phyloP scores from a whole-genome alignment of 1,139 yeast species.

The Diutina sp. region DNA sequence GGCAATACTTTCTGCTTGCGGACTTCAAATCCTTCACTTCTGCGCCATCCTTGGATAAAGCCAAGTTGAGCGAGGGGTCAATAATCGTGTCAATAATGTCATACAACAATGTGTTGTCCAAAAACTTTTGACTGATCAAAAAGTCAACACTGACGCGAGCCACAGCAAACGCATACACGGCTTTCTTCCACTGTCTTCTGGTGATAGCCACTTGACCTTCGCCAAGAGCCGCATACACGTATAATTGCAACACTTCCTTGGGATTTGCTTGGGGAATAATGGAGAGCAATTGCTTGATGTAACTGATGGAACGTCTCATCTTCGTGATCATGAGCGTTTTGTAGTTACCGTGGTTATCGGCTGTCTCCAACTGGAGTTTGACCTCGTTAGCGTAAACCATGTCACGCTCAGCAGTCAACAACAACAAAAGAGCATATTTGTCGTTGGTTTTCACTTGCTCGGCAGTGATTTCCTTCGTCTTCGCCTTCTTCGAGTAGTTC shows the following conservation, averaged over 20 bases:
- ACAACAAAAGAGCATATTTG: slow-evolving; percentile 33
- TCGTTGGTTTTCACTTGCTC: slow-evolving; percentile 36
- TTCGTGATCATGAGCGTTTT: slow-evolving; percentile 51
- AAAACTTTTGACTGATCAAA: slow-evolving; percentile 9
- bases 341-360: slow-evolving; percentile 24
- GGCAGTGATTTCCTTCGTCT: slow-evolving; percentile 24
- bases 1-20: slow-evolving; percentile 31
- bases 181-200: slow-evolving; percentile 44
- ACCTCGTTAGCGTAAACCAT: slow-evolving; percentile 58
- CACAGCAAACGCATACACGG: slow-evolving; percentile 40
- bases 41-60: slow-evolving; percentile 29
- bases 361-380: slow-evolving; percentile 42
- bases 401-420: slow-evolving; percentile 56
- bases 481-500: slow-evolving; percentile 34
- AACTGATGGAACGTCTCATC: slow-evolving; percentile 47
- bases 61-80: slow-evolving; percentile 56
- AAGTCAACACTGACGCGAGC: slow-evolving; percentile 53
- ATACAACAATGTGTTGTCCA: slow-evolving; percentile 25
- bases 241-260: slow-evolving; percentile 37
- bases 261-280: neutral
- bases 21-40: slow-evolving; percentile 31
- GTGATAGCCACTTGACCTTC: slow-evolving; percentile 48
- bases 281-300: slow-evolving; percentile 27
- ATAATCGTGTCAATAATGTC: slow-evolving; percentile 50
- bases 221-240: slow-evolving; percentile 44